These are phyloP conservation scores for Clonostachys rhizophaga DNA, from an alignment of 2,329 filamentous ascomycete species.

Conservation along the genomic window DNA sequence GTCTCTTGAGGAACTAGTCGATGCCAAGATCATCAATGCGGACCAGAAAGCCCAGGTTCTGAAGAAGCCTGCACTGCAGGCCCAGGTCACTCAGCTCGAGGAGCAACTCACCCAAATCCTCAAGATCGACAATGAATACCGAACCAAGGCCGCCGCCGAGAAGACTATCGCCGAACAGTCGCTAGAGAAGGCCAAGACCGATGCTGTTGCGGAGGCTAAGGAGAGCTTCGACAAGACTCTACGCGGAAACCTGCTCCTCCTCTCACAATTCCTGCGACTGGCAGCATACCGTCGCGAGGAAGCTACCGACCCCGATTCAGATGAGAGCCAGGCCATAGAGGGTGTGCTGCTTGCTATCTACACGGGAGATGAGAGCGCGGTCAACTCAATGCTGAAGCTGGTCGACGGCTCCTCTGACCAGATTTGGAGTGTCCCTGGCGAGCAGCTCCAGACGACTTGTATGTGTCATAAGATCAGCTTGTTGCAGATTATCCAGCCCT, in stretches of 20 bases:
- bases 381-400: conserved; percentile 71
- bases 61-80: conserved; percentile 70
- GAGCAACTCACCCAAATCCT: conserved; percentile 71
- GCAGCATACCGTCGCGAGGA: conserved; percentile 72
- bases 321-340: conserved; percentile 78
- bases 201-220: conserved; percentile 45
- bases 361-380: conserved; percentile 69
- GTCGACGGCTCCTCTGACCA: conserved; percentile 67
- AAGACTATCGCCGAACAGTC: conserved; percentile 57
- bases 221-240: conserved; percentile 45
- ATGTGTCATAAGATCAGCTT: conserved; percentile 23
- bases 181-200: conserved; percentile 50
- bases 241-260: conserved; percentile 61
- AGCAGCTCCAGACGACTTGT: conserved; percentile 68
- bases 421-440: conserved; percentile 60
- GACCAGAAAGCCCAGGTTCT: conserved; percentile 74
- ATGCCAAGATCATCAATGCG: conserved; percentile 68
- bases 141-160: conserved; percentile 50
- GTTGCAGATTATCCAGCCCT: not conserved
- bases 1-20: conserved; percentile 68
- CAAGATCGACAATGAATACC: conserved; percentile 71
- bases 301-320: conserved; percentile 57
- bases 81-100: conserved; percentile 65
- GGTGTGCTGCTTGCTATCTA: conserved; percentile 76
- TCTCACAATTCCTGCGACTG: conserved; percentile 77